phyloP scores from a whole-genome alignment of 2,329 filamentous ascomycete species.

The Cyphellophora attinorum region DNA sequence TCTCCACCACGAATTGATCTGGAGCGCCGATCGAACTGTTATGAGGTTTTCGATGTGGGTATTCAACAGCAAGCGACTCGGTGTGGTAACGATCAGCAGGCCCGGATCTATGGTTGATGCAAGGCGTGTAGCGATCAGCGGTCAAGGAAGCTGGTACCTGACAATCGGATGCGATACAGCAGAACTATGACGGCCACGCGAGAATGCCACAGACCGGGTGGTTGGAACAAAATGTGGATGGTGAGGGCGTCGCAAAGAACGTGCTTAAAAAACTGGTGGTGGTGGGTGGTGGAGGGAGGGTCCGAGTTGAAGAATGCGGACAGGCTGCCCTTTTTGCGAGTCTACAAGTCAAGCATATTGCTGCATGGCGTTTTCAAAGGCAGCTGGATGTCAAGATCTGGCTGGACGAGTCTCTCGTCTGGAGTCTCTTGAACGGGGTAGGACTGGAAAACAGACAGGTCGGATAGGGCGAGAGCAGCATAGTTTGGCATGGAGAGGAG shows the following conservation, averaged over 20 bases:
- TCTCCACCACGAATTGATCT: constrained; percentile 1
- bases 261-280: no score
- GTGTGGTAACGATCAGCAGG: background rate
- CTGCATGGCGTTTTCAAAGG: constrained; percentile 21
- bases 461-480: background rate
- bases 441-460: constrained; percentile 4
- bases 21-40: constrained; percentile 1
- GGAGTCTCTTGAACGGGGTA: constrained; percentile 18
- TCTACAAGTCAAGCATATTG: constrained; percentile 14
- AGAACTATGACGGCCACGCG: no score
- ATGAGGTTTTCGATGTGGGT: no score
- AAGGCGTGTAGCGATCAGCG: constrained; percentile 2
- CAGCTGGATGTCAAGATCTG: constrained; percentile 21
- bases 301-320: constrained; percentile 16
- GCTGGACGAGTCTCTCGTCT: constrained; percentile 24
- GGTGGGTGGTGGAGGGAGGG: no score
- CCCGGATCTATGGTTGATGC: background rate
- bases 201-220: no score
- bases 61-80: no score
- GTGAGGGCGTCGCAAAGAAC: no score
- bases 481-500: background rate
- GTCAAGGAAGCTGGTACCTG: background rate
- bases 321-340: constrained; percentile 3
- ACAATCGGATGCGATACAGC: no score
- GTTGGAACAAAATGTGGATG: no score